Evolutionary conservation across 345 rosid genomes (phyloP), one percentile per base, ranked within the genome.

Genomic region (Crucihimalaya himalaica): DNA sequence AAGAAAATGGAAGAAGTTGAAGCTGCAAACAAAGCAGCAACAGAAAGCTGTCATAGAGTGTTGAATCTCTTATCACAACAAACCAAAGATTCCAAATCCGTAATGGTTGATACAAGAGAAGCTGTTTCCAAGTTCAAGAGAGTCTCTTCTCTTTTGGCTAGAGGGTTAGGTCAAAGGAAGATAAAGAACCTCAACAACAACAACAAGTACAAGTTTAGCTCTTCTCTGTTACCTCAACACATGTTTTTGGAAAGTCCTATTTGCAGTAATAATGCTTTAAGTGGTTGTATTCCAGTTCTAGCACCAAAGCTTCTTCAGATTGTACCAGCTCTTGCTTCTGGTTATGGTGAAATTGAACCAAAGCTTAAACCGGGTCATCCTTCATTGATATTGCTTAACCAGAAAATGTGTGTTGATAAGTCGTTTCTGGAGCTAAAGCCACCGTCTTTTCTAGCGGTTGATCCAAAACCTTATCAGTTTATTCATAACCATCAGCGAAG

Each of bases 231-330:
- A 61, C 88, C 92, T 19, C 84, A 69, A 56, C 79, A 64, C 25
- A 71, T 86, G 31, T 86, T 86, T 77, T 77, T 87, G 4, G 90
- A 89, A 20, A 83, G 84, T 61, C 84, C 86, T 21, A 58, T 71
- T 71, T 77, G 78, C 19, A 11, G 43, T 31, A 25, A 48, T 4
- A 66, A 56, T n/a, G 62, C 28, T 21, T 5, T 28, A 8, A 67
- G 21, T 43, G 63, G 66, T 43, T 45, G 3, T 16, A 35, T 16
- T 51, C 68, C 84, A 21, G 21, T 85, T 71, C 66, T 85, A 39
- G 80, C 91, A 25, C 91, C 90, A 29, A 79, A 82, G 77, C 90
- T 88, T 39, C 90, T 87, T 70, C 89, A 82, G 68, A 67, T 81
- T 4, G 56, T 83, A 59, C 86, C 85, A 50, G 56, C 83, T 70